A percentile compares a stretch with the other conserved stretches of the same genome.
These are phyloP conservation scores for Epichloe sp. DNA, from an alignment of 2,329 filamentous ascomycete species.

Conservation along the genomic window DNA sequence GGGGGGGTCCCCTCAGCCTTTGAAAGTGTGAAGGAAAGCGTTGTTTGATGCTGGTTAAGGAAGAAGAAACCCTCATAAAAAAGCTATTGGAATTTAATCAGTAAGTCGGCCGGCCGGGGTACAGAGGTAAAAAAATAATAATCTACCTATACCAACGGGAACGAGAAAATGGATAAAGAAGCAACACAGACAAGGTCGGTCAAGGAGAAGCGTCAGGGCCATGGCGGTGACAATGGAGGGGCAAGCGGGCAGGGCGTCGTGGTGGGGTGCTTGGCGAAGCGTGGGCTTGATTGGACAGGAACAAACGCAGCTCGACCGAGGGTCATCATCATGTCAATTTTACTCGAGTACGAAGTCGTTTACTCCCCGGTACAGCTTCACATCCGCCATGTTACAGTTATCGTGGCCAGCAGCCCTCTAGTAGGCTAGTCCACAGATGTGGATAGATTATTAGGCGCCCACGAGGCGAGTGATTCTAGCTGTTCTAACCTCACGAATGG, in stretches of 20 bases:
- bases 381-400: no score
- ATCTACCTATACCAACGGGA: not conserved
- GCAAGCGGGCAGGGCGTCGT: constrained; percentile 7
- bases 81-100: not conserved
- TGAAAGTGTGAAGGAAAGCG: not conserved
- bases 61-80: not conserved
- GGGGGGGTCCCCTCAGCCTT: not conserved
- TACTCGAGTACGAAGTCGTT: no score
- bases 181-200: constrained; percentile 5
- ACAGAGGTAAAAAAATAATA: not conserved
- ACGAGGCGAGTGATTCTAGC: no score
- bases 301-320: not conserved
- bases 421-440: no score
- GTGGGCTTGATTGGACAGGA: constrained; percentile 5
- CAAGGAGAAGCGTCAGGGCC: constrained; percentile 4
- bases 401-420: no score
- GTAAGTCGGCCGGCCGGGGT: not conserved
- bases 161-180: not conserved
- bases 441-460: no score
- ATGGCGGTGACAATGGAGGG: constrained; percentile 23
- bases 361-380: no score
- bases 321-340: no score
- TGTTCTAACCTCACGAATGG: no score
- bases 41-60: not conserved
- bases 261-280: constrained; percentile 1